These are phyloP conservation scores for Fusarium luffae DNA, from an alignment of 2,329 filamentous ascomycete species.

Conservation along the genomic window DNA sequence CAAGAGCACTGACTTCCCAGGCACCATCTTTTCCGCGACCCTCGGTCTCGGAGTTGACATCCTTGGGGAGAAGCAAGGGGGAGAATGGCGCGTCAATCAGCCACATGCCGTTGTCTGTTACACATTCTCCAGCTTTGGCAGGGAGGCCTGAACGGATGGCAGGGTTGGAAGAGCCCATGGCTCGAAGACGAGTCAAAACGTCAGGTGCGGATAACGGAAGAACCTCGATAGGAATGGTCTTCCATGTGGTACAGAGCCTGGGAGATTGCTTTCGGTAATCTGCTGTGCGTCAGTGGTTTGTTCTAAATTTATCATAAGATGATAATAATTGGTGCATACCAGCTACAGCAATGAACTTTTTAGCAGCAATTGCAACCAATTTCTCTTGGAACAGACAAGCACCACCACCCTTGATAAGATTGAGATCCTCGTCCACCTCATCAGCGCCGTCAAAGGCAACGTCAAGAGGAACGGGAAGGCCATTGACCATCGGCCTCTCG, in stretches of 20 bases:
- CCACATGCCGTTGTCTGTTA: slow-evolving; percentile 70
- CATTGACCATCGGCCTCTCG: slow-evolving; percentile 66
- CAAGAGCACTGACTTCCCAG: slow-evolving; percentile 84
- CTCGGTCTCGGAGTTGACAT: slow-evolving; percentile 62
- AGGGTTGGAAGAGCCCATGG: slow-evolving; percentile 78
- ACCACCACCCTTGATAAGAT: slow-evolving; percentile 97
- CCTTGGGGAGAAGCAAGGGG: slow-evolving; percentile 72
- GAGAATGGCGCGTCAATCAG: slow-evolving; percentile 93
- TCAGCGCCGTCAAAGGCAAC: slow-evolving; percentile 97
- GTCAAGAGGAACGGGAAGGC: slow-evolving; percentile 70
- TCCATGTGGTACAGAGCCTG: slow-evolving; percentile 81
- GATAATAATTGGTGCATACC: slow-evolving; percentile 59
- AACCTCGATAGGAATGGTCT: slow-evolving; percentile 91
- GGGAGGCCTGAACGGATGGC: slow-evolving; percentile 77
- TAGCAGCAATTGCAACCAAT: slow-evolving; percentile 85
- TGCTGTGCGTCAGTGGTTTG: slow-evolving; percentile 45
- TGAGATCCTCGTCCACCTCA: slow-evolving; percentile 93
- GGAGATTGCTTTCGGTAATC: slow-evolving; percentile 91
- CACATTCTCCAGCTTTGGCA: slow-evolving; percentile 82
- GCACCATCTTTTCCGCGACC: slow-evolving; percentile 63
- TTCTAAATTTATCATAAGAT: neutral
- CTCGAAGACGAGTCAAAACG: slow-evolving; percentile 77
- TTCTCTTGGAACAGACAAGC: slow-evolving; percentile 99
- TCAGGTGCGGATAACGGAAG: slow-evolving; percentile 83
- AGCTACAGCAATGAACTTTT: slow-evolving; percentile 88